A percentile compares a stretch with the other conserved stretches of the same genome.
Evolutionary conservation across 2,329 filamentous ascomycete genomes (phyloP).

Genomic region (Fusarium zealandicum): DNA sequence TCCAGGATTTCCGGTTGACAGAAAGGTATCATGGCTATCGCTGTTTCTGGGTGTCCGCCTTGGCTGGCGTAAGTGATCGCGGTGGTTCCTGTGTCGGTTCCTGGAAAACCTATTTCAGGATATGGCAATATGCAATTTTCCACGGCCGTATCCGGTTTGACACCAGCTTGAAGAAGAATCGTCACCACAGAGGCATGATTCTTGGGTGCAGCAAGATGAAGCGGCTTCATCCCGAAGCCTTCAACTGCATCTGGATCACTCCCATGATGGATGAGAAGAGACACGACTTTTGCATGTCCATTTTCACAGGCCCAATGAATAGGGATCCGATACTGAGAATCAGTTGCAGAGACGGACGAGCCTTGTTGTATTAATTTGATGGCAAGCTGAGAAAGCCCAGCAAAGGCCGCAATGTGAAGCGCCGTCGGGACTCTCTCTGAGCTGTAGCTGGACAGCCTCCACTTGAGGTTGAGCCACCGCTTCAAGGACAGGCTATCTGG

Average conservation of each 20-base stretch:
- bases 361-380: slow-evolving; percentile 8
- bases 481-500: slow-evolving; percentile 10
- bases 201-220: slow-evolving; percentile 30
- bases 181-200: slow-evolving; percentile 9
- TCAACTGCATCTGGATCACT: slow-evolving; percentile 20
- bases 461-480: slow-evolving; percentile 30
- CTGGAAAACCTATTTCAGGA: too few relatives aligned
- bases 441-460: slow-evolving; percentile 13
- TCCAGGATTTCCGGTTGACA: slow-evolving; percentile 23
- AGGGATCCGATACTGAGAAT: slow-evolving; percentile 26
- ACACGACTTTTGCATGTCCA: slow-evolving; percentile 20
- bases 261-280: slow-evolving; percentile 19
- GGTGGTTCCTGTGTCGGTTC: slow-evolving; percentile 7
- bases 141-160: slow-evolving; percentile 23
- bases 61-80: slow-evolving; percentile 27
- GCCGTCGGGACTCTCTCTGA: slow-evolving; percentile 19
- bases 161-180: slow-evolving; percentile 19
- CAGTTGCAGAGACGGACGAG: not conserved
- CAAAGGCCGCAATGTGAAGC: slow-evolving; percentile 33
- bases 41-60: slow-evolving; percentile 21
- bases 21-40: slow-evolving; percentile 27
- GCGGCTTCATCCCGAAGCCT: slow-evolving; percentile 21
- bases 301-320: slow-evolving; percentile 36
- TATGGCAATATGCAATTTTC: too few relatives aligned
- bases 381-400: slow-evolving; percentile 26